Percentiles rank a stretch among this genome's conserved stretches.
Conservation (phyloP, 441 rosid genomes). For the Gossypium gossypioides region DNA sequence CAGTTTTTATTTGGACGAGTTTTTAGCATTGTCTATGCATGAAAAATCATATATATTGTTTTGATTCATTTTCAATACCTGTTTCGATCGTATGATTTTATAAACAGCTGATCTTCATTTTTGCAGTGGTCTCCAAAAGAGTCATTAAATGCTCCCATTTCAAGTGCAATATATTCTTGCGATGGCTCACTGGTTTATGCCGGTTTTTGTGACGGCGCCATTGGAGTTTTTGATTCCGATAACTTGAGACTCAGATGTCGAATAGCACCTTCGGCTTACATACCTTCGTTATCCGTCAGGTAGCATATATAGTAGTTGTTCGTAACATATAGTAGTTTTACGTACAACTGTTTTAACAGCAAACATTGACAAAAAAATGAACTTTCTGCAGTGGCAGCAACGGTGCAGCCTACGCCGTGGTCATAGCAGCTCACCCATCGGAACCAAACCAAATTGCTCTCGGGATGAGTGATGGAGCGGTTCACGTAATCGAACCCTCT, state of each 20-base stretch:
- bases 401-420: constrained; percentile 21
- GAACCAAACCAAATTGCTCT: constrained; percentile 50
- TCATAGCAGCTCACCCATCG: constrained; percentile 46
- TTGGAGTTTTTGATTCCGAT: constrained; percentile 51
- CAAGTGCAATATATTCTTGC: constrained; percentile 50
- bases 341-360: background rate
- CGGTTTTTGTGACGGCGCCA: constrained; percentile 48
- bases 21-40: background rate
- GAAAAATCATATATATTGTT: background rate
- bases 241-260: constrained; percentile 37
- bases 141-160: constrained; percentile 35
- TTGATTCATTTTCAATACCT: background rate
- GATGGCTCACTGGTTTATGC: constrained; percentile 38
- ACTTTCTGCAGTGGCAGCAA: constrained; percentile 21
- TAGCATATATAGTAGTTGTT: background rate
- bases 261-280: constrained; percentile 46
- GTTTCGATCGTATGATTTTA: background rate
- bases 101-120: background rate
- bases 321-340: background rate
- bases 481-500: constrained; percentile 46
- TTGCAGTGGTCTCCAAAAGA: constrained; percentile 55
- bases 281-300: constrained; percentile 29
- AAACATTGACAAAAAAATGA: background rate
- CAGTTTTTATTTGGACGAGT: background rate
- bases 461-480: constrained; percentile 46